Evolutionary conservation across 169 alveolate genomes (phyloP).

Genomic region (Plasmodium falciparum): DNA sequence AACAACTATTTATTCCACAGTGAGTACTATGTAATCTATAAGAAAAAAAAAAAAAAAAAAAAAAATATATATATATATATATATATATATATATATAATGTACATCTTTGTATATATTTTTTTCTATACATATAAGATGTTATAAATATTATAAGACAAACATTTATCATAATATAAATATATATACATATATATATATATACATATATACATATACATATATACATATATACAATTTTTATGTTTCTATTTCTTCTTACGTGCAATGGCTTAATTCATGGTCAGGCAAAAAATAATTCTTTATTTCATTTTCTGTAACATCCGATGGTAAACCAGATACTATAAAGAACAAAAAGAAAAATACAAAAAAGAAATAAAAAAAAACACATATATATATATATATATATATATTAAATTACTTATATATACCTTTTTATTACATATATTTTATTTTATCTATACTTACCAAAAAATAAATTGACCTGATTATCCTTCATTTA

Average conservation of each 20-base stretch:
- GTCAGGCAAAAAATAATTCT: constrained; percentile 27
- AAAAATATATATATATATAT: background rate
- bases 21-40: constrained; percentile 26
- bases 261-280: constrained; percentile 25
- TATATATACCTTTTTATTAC: background rate
- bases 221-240: background rate
- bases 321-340: constrained; percentile 58
- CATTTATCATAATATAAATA: too few species aligned
- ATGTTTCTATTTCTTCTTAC: constrained; percentile 6
- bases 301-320: constrained; percentile 45
- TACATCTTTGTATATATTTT: background rate
- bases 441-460: background rate
- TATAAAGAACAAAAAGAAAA: constrained; percentile 14
- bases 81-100: background rate
- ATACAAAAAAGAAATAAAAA: background rate
- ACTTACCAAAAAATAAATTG: constrained; percentile 39
- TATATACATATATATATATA: background rate
- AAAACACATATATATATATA: constrained; percentile 2
- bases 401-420: background rate
- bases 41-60: background rate
- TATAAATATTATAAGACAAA: too few species aligned
- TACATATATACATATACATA: background rate
- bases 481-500: constrained; percentile 23
- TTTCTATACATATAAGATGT: background rate
- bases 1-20: constrained; percentile 25